phyloP scores from a whole-genome alignment of 768 basidiomycete genomes.

The Rhizopogon vulgaris region DNA sequence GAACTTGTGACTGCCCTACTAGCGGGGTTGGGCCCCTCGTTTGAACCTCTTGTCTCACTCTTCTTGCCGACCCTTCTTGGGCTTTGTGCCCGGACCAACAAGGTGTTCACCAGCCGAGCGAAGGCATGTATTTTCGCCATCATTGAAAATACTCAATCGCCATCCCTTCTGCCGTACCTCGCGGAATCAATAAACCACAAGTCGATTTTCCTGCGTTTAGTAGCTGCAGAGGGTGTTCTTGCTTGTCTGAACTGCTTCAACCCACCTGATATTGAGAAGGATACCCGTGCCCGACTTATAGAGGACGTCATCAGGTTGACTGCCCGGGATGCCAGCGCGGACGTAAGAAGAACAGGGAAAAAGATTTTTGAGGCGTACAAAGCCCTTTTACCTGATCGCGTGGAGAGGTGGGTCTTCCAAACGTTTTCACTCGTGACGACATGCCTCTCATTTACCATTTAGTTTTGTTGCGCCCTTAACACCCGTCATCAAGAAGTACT shows the following conservation, averaged over 20 bases:
- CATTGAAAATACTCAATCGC: slow-evolving; percentile 62
- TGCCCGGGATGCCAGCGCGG: slow-evolving; percentile 69
- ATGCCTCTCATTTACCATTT: slow-evolving; percentile 6
- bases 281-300: slow-evolving; percentile 54
- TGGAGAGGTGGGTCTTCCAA: slow-evolving; percentile 48
- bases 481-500: slow-evolving; percentile 71
- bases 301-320: slow-evolving; percentile 64
- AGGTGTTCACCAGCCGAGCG: slow-evolving; percentile 66
- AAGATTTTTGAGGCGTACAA: slow-evolving; percentile 75
- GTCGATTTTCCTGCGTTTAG: slow-evolving; percentile 53
- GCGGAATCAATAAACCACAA: slow-evolving; percentile 59
- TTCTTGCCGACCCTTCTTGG: slow-evolving; percentile 64
- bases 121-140: slow-evolving; percentile 52
- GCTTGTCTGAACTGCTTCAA: slow-evolving; percentile 69
- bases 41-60: slow-evolving; percentile 61
- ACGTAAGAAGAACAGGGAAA: slow-evolving; percentile 63
- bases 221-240: slow-evolving; percentile 60
- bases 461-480: slow-evolving; percentile 74
- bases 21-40: slow-evolving; percentile 48
- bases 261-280: slow-evolving; percentile 74
- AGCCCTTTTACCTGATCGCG: slow-evolving; percentile 57
- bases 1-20: slow-evolving; percentile 56
- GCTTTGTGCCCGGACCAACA: slow-evolving; percentile 71
- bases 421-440: background rate
- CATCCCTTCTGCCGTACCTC: slow-evolving; percentile 57